phyloP scores from a whole-genome alignment of 1,139 yeast species.

The Yamadazyma friedrichii region DNA sequence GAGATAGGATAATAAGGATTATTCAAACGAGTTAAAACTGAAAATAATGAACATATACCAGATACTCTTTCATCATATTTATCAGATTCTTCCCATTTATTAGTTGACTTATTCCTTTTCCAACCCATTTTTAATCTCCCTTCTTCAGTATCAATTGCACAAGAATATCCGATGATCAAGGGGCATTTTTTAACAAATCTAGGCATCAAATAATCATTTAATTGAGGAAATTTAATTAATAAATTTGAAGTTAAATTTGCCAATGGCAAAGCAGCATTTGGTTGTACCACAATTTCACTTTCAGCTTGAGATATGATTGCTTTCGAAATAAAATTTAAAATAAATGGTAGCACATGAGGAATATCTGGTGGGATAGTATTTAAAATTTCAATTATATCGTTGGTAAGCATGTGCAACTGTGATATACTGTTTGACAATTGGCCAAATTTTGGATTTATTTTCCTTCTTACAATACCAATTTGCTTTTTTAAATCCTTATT shows the following conservation, averaged over 20 bases:
- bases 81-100: conserved; percentile 74
- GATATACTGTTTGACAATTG: conserved; percentile 72
- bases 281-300: conserved; percentile 80
- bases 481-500: conserved; percentile 45
- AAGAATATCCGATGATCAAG: conserved; percentile 74
- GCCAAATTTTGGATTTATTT: conserved; percentile 86
- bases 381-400: conserved; percentile 51
- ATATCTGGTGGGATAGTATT: conserved; percentile 35
- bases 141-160: conserved; percentile 74
- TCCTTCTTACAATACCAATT: conserved; percentile 53
- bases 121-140: conserved; percentile 89
- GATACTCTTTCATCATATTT: conserved; percentile 81
- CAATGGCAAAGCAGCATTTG: conserved; percentile 77
- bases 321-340: conserved; percentile 78
- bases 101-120: conserved; percentile 53
- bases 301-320: conserved; percentile 90
- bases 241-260: conserved; percentile 63
- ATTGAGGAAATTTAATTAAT: conserved; percentile 58
- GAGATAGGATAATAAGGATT: conserved; percentile 22
- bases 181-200: conserved; percentile 93
- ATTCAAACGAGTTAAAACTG: conserved; percentile 59
- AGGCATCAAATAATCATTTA: conserved; percentile 68
- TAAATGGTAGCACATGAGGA: conserved; percentile 64
- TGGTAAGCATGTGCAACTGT: conserved; percentile 55
- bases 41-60: conserved; percentile 81